Conservation (phyloP, 2,329 filamentous ascomycete genomes). For the Penicillium sp. region DNA sequence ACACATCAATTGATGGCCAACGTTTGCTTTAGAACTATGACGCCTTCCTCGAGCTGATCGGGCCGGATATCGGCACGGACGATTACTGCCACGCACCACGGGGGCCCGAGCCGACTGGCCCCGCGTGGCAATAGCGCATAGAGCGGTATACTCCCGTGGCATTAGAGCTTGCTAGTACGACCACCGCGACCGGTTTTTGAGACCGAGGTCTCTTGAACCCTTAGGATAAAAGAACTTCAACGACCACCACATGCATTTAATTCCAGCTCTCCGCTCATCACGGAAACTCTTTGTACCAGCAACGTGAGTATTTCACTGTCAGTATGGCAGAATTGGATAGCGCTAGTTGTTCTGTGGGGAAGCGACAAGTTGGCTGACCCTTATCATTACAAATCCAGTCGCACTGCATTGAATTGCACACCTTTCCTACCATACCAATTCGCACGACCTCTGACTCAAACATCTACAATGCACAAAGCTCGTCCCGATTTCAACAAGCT, state of each 20-base stretch:
- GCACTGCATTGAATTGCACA: neutral
- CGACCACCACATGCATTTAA: constrained; percentile 7
- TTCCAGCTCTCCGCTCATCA: neutral
- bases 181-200: neutral
- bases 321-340: neutral
- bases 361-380: constrained; percentile 1
- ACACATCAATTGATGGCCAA: neutral
- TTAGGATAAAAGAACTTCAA: neutral
- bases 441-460: constrained; percentile 19
- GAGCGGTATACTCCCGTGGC: neutral
- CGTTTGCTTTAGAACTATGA: neutral
- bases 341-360: neutral
- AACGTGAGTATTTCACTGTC: constrained; percentile 7
- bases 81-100: neutral
- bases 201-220: neutral
- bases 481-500: constrained; percentile 37
- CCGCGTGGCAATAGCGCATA: neutral
- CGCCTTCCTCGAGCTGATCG: neutral
- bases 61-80: neutral
- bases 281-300: neutral
- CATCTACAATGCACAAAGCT: constrained; percentile 25
- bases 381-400: constrained; percentile 1
- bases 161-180: neutral
- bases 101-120: neutral
- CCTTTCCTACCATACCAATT: neutral